Base-by-base conservation (phyloP, 345 rosid species). In the Psidium guajava region DNA sequence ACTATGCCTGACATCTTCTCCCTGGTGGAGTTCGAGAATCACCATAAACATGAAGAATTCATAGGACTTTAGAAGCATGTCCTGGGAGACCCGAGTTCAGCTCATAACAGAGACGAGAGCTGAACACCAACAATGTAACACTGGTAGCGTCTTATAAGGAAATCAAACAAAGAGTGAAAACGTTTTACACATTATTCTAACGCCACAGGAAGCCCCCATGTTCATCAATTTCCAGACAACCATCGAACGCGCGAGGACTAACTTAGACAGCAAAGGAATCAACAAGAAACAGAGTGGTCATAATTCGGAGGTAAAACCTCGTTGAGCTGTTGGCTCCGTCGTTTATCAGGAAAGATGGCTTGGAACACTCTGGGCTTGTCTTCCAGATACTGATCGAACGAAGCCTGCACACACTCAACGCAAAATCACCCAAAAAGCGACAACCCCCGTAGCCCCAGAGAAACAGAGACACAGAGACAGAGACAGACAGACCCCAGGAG, bases 341-440 rank as follows among this genome's bases (percentile, higher is more conserved):
- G 86, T 82, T 89, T 92, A 82, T 97, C 98, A 22, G 98, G 98
- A 81, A 97, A 97, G 86, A 95, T 93, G 27, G 98, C 96, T 87
- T 89, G 55, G 90, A 97, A 95, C 57, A 95, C 94, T 87, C 99
- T 94, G 28, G 94, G 90, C 75, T 91, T 95, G 86, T 97, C 89
- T 59, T 95, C 98, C 90, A 95, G 89, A 89, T 95, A 95, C 53
- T 90, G 94, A 91, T 97, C 98, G 85, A 97, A 95, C 56, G 92
- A 89, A 44, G 96, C 98, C 98, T 95, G 91, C 87, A 86, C 57
- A 84, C 49, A 32, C 13, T 74, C 12, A 50, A 85, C 18, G 28
- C 52, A 75, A 14, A 36, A 4, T 82, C 85, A 61, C 8, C 13
- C 81, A 14, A 25, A 54, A 77, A 58, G 54, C 42, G 44, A 82